Conservation (phyloP, 1,139 yeast species). For the Suhomyces taliae region DNA sequence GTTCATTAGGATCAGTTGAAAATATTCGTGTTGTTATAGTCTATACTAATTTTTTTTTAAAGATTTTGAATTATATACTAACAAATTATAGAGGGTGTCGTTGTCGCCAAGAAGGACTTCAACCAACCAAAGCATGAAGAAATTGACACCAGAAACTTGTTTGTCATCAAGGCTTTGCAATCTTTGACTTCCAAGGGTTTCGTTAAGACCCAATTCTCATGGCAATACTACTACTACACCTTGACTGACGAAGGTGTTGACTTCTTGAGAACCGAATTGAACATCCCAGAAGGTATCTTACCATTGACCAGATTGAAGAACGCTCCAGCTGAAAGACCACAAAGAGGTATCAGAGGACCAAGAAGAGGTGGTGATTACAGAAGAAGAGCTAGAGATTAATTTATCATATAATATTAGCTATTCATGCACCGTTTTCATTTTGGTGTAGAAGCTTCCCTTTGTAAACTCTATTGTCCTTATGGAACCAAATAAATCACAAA, state of each 20-base stretch:
- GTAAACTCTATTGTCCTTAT: constrained; percentile 9
- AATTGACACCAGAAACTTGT: constrained; percentile 96
- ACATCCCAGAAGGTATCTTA: constrained; percentile 97
- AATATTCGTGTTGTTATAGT: background rate
- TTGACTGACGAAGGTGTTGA: constrained; percentile 99
- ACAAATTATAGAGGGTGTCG: constrained; percentile 83
- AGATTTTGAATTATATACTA: constrained; percentile 22
- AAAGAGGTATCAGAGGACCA: constrained; percentile 43
- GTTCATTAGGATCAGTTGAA: no score
- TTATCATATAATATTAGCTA: constrained; percentile 8
- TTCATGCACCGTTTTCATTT: constrained; percentile 2
- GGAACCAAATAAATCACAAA: constrained; percentile 9
- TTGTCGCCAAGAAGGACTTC: constrained; percentile 98
- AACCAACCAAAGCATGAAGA: constrained; percentile 98
- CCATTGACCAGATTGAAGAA: constrained; percentile 98
- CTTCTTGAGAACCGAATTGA: constrained; percentile 96
- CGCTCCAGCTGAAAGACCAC: constrained; percentile 83
- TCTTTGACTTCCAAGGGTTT: constrained; percentile 98
- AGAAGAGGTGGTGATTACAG: constrained; percentile 44
- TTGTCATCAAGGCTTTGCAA: constrained; percentile 98
- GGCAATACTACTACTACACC: constrained; percentile 99
- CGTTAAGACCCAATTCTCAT: constrained; percentile 99
- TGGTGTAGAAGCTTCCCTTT: constrained; percentile 7
- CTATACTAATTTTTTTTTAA: background rate
- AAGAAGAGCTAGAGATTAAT: constrained; percentile 52